phyloP scores from a whole-genome alignment of 306 rosid species.

The Malus sylvestris region DNA sequence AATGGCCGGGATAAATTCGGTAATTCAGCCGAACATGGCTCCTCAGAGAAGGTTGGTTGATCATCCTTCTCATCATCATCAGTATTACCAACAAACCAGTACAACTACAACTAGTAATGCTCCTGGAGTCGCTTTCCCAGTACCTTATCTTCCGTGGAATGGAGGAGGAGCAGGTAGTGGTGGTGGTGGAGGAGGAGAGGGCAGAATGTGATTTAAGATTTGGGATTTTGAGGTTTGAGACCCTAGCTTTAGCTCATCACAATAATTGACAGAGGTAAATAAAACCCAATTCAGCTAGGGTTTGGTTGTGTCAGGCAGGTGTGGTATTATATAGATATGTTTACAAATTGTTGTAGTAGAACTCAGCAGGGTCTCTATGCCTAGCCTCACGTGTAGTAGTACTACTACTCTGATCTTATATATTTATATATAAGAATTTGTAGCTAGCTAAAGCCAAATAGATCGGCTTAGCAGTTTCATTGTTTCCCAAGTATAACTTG shows the following conservation, averaged over 20 bases:
- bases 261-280: slow-evolving; percentile 8
- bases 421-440: not conserved
- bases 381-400: not conserved
- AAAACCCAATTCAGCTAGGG: slow-evolving; percentile 8
- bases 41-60: slow-evolving; percentile 30
- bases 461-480: not conserved
- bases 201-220: not conserved
- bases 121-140: slow-evolving; percentile 26
- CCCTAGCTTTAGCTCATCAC: slow-evolving; percentile 5
- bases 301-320: not conserved
- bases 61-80: slow-evolving; percentile 32
- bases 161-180: slow-evolving; percentile 21
- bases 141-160: slow-evolving; percentile 70
- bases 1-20: not conserved
- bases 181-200: not conserved
- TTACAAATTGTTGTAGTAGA: not conserved
- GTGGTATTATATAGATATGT: not conserved
- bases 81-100: slow-evolving; percentile 29
- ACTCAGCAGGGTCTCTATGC: not conserved
- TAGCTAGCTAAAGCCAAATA: not conserved
- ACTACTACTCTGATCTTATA: not conserved
- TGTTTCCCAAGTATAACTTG: not conserved
- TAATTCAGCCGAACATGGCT: slow-evolving; percentile 1
- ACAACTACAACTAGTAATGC: not conserved
- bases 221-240: not conserved